Conservation (phyloP, 805 yeast genomes). For the Cyberlindnera mycetangii region DNA sequence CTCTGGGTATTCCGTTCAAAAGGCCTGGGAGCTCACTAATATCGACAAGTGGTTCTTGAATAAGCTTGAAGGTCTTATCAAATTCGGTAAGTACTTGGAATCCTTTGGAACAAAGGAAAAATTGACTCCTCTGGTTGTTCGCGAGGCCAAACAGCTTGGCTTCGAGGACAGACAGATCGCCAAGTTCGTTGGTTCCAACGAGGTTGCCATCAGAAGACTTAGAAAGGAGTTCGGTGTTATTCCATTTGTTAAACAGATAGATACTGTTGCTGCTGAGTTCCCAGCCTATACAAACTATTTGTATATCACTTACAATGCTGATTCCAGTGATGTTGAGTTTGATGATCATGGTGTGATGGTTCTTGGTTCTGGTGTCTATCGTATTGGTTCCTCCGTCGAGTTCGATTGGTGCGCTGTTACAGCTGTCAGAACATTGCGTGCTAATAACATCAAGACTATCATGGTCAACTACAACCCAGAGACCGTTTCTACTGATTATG, state of each 20-base stretch:
- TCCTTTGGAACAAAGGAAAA: conserved; percentile 51
- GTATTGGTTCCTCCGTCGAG: conserved; percentile 98
- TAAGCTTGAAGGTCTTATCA: conserved; percentile 75
- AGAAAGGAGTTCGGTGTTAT: conserved; percentile 77
- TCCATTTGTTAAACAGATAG: conserved; percentile 96
- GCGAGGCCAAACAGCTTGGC: conserved; percentile 89
- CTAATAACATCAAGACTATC: conserved; percentile 81
- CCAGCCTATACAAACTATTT: conserved; percentile 96
- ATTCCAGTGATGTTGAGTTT: conserved; percentile 60
- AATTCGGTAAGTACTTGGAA: conserved; percentile 61
- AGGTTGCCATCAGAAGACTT: conserved; percentile 75
- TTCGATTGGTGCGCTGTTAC: conserved; percentile 99
- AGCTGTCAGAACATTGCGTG: conserved; percentile 91
- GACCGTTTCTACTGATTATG: conserved; percentile 97
- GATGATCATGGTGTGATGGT: conserved; percentile 92
- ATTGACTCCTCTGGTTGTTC: conserved; percentile 59
- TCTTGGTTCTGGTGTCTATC: conserved; percentile 97
- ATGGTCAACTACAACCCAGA: conserved; percentile 99
- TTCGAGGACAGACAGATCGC: conserved; percentile 92
- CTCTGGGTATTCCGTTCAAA: conserved; percentile 87
- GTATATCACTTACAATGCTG: conserved; percentile 93
- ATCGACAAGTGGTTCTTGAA: conserved; percentile 95
- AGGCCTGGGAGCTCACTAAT: conserved; percentile 86
- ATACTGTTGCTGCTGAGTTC: conserved; percentile 97
- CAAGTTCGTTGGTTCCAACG: conserved; percentile 63